Percentiles rank a stretch among this genome's conserved stretches.
Conservation (phyloP, 208 protist genomes). For the Trypanosoma platydactyli region DNA sequence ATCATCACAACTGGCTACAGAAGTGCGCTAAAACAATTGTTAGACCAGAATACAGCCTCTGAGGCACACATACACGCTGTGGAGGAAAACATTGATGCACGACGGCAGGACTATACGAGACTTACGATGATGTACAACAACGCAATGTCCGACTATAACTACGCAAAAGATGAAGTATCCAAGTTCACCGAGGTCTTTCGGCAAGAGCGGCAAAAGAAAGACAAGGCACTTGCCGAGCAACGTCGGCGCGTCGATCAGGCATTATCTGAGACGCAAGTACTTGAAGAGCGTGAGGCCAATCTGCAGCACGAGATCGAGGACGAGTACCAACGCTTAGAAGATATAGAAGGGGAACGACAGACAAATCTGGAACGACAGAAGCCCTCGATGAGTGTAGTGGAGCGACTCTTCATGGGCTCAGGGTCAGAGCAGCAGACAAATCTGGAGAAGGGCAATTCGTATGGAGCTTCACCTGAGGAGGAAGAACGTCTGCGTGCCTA, state of each 20-base stretch:
- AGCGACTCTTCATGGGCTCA: slow-evolving; percentile 1
- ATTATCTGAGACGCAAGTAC: slow-evolving; percentile 51
- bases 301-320: slow-evolving; percentile 62
- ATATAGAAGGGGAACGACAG: slow-evolving; percentile 45
- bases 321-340: slow-evolving; percentile 68
- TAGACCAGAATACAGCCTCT: slow-evolving; percentile 60
- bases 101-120: slow-evolving; percentile 87
- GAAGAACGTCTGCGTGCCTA: slow-evolving; percentile 73
- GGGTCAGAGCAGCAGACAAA: neutral
- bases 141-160: slow-evolving; percentile 58
- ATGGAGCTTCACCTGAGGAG: slow-evolving; percentile 39
- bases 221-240: slow-evolving; percentile 77
- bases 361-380: slow-evolving; percentile 32
- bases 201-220: slow-evolving; percentile 54
- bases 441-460: neutral
- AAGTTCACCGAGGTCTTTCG: slow-evolving; percentile 45
- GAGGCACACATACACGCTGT: slow-evolving; percentile 62
- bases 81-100: slow-evolving; percentile 67
- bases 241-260: slow-evolving; percentile 49
- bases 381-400: slow-evolving; percentile 19
- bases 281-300: slow-evolving; percentile 43
- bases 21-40: slow-evolving; percentile 74
- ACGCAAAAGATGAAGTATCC: slow-evolving; percentile 41
- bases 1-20: slow-evolving; percentile 86
- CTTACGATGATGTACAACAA: slow-evolving; percentile 86